phyloP scores from a whole-genome alignment of 2,329 filamentous ascomycete species.

The Calonectria pseudoreteaudii region DNA sequence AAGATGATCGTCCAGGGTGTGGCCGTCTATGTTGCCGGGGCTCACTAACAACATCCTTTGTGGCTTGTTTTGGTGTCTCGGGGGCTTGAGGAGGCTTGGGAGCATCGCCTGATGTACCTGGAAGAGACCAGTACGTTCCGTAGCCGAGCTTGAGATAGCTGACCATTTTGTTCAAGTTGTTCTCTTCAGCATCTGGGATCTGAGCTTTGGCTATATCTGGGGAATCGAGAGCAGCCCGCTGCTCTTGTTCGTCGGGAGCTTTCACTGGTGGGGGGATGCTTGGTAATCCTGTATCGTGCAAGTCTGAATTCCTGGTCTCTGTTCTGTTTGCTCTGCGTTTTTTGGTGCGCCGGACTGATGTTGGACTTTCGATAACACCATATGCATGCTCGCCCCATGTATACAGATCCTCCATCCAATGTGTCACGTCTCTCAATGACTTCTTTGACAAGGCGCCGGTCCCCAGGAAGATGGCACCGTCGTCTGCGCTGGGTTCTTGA shows the following conservation, averaged over 20 bases:
- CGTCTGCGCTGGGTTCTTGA: slow-evolving; percentile 74
- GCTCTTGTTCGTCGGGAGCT: background rate
- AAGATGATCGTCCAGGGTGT: slow-evolving; percentile 31
- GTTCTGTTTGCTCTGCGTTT: slow-evolving; percentile 45
- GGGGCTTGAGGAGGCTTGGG: slow-evolving; percentile 25
- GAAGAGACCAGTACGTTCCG: slow-evolving; percentile 73
- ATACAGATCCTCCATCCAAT: slow-evolving; percentile 92
- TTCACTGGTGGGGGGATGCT: background rate
- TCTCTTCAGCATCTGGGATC: slow-evolving; percentile 41
- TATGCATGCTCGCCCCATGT: slow-evolving; percentile 87
- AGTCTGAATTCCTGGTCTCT: slow-evolving; percentile 13
- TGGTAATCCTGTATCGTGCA: slow-evolving; percentile 4
- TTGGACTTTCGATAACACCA: slow-evolving; percentile 83
- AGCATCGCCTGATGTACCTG: slow-evolving; percentile 40
- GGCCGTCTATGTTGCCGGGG: slow-evolving; percentile 24
- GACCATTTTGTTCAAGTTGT: slow-evolving; percentile 66
- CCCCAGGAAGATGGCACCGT: slow-evolving; percentile 89
- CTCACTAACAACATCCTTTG: slow-evolving; percentile 26
- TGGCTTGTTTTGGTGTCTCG: slow-evolving; percentile 22
- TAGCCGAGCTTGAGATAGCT: slow-evolving; percentile 76
- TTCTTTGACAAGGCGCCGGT: slow-evolving; percentile 77
- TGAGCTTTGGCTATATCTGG: slow-evolving; percentile 31
- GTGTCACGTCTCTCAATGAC: slow-evolving; percentile 78
- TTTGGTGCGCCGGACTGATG: slow-evolving; percentile 69
- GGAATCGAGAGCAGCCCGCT: background rate